Conservation (phyloP, 2,329 filamentous ascomycete genomes). For the Penicillium fuscoglaucum region DNA sequence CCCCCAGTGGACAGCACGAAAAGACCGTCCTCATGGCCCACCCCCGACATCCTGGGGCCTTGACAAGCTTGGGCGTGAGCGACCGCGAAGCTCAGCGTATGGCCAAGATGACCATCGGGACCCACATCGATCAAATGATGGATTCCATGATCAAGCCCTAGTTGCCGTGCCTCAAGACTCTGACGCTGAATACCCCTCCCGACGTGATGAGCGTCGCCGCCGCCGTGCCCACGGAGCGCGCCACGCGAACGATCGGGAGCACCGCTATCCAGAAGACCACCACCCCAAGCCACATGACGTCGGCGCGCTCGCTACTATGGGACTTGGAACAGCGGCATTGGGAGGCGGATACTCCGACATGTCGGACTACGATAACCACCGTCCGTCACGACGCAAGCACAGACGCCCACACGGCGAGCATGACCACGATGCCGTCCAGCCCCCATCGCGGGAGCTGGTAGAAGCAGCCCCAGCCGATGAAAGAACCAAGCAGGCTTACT, state of each 20-base stretch:
- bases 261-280: slow-evolving; percentile 24
- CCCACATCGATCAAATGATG: slow-evolving; percentile 37
- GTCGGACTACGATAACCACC: slow-evolving; percentile 29
- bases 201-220: slow-evolving; percentile 46
- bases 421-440: slow-evolving; percentile 16
- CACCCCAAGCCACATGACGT: slow-evolving; percentile 20
- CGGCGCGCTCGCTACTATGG: slow-evolving; percentile 23
- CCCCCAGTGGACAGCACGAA: slow-evolving; percentile 28
- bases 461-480: slow-evolving; percentile 15
- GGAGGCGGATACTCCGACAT: slow-evolving; percentile 40
- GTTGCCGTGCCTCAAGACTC: slow-evolving; percentile 51
- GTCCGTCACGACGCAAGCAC: slow-evolving; percentile 22
- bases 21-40: slow-evolving; percentile 37
- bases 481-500: slow-evolving; percentile 7
- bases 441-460: slow-evolving; percentile 16
- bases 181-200: slow-evolving; percentile 46
- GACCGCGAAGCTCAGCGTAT: slow-evolving; percentile 26
- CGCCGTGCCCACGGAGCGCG: slow-evolving; percentile 34
- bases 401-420: slow-evolving; percentile 25
- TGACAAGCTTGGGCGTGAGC: slow-evolving; percentile 37
- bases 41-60: slow-evolving; percentile 42
- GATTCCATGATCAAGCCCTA: slow-evolving; percentile 45
- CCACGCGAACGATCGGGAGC: slow-evolving; percentile 21
- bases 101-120: slow-evolving; percentile 38
- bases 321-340: slow-evolving; percentile 40